These are phyloP conservation scores for Aurantiochytrium sp. DNA, from an alignment of 108 stramenopile species.

Conservation along the genomic window DNA sequence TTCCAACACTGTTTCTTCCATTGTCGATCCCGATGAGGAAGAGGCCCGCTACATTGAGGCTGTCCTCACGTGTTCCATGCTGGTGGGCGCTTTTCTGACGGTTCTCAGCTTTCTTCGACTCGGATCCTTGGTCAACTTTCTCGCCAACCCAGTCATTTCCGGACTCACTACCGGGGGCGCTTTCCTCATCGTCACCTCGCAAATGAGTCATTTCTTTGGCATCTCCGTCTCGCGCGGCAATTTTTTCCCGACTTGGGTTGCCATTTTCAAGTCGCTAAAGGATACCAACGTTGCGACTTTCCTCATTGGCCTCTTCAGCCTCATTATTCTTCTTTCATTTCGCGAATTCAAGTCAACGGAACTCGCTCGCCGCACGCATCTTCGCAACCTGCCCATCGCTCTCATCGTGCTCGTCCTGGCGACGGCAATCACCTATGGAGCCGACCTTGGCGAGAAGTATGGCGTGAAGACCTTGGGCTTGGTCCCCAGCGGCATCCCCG, in stretches of 20 bases:
- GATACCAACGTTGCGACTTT: neutral
- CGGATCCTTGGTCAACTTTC: neutral
- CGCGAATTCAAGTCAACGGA: neutral
- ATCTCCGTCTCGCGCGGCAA: neutral
- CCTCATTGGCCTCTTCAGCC: neutral
- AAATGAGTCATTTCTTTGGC: conserved; percentile 1
- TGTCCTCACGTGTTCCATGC: neutral
- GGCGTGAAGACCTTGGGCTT: neutral
- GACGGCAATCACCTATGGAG: neutral
- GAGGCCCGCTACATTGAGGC: neutral
- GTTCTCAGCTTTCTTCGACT: neutral
- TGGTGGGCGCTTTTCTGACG: neutral
- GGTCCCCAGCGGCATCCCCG: neutral
- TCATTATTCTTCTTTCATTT: neutral
- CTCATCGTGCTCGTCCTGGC: neutral
- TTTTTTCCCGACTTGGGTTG: neutral
- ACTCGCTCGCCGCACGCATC: neutral
- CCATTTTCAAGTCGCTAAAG: neutral
- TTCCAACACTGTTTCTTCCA: neutral
- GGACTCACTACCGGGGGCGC: neutral
- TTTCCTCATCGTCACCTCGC: conserved; percentile 1
- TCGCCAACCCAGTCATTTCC: neutral
- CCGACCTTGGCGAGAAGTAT: neutral
- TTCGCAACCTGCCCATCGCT: neutral
- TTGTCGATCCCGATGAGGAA: neutral